These are phyloP conservation scores for Sutorius eximius DNA, from an alignment of 1,284 basidiomycete species.

Conservation along the genomic window DNA sequence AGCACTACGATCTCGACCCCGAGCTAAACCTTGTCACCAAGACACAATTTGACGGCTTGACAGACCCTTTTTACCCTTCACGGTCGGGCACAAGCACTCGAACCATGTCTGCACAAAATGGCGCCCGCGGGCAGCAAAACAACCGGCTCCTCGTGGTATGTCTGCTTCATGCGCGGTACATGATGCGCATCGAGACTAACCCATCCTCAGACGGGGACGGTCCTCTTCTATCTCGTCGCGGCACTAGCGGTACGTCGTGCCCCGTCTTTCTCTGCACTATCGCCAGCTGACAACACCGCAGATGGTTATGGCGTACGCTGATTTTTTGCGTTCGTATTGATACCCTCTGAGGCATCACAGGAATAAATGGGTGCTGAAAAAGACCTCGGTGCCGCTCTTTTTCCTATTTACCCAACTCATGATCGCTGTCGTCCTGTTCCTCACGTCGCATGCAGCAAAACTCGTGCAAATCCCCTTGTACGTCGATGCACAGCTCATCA, in stretches of 20 bases:
- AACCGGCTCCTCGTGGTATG: constrained; percentile 34
- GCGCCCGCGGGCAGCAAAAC: constrained; percentile 30
- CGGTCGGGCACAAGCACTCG: not conserved
- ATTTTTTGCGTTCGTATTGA: constrained; percentile 3
- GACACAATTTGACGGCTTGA: not conserved
- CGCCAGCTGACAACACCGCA: constrained; percentile 34
- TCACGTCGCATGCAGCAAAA: constrained; percentile 59
- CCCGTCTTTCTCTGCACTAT: not conserved
- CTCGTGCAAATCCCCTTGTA: constrained; percentile 61
- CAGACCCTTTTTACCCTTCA: not conserved
- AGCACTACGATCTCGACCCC: not conserved
- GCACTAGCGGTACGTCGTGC: constrained; percentile 69
- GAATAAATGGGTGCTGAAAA: constrained; percentile 79
- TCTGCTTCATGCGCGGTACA: not conserved
- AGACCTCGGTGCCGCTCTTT: constrained; percentile 73
- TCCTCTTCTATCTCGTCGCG: constrained; percentile 78
- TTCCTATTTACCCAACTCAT: constrained; percentile 81
- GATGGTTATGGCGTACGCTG: constrained; percentile 76
- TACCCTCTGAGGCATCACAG: constrained; percentile 38
- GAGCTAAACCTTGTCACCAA: not conserved
- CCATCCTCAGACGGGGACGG: constrained; percentile 55
- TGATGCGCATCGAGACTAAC: constrained; percentile 7
- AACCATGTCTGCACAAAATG: constrained; percentile 30
- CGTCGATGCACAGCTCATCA: constrained; percentile 61
- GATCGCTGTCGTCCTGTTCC: constrained; percentile 77